Evolutionary conservation across 345 rosid genomes (phyloP).

Genomic region (Carallia pectinifolia): DNA sequence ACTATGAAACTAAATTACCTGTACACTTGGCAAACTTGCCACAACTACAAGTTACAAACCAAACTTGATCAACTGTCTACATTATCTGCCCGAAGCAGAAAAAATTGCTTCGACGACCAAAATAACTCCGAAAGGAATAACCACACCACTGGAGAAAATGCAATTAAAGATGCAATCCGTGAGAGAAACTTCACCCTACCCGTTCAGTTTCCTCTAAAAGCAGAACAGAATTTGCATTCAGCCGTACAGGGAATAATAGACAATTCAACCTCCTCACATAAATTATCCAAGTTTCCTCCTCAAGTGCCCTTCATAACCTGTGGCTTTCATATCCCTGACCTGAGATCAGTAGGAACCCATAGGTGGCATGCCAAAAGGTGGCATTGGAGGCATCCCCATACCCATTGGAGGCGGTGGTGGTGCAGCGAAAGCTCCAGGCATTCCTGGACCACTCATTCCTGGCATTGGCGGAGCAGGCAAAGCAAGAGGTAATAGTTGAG

Average conservation of each 20-base stretch:
- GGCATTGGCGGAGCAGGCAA: constrained; percentile 94
- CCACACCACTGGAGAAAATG: neutral
- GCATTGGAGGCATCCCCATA: constrained; percentile 76
- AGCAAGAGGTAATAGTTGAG: constrained; percentile 81
- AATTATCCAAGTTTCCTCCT: neutral
- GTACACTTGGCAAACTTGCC: constrained; percentile 9
- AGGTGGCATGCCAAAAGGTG: constrained; percentile 70
- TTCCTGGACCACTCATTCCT: constrained; percentile 54
- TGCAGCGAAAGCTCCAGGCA: constrained; percentile 40
- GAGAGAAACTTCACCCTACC: too few relatives aligned
- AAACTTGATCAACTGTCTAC: neutral
- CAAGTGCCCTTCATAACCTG: neutral
- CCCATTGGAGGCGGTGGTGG: constrained; percentile 47
- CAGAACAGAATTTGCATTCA: neutral
- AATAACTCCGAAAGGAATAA: neutral
- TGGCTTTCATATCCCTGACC: too few relatives aligned
- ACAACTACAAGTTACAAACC: neutral
- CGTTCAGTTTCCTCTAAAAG: neutral
- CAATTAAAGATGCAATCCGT: neutral
- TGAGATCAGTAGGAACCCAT: constrained; percentile 50
- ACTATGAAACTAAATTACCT: neutral
- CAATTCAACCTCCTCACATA: neutral
- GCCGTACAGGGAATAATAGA: neutral
- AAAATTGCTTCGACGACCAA: neutral
- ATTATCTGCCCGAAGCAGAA: neutral